Conservation (phyloP, 768 basidiomycete species). For the Clitopilus hobsonii region DNA sequence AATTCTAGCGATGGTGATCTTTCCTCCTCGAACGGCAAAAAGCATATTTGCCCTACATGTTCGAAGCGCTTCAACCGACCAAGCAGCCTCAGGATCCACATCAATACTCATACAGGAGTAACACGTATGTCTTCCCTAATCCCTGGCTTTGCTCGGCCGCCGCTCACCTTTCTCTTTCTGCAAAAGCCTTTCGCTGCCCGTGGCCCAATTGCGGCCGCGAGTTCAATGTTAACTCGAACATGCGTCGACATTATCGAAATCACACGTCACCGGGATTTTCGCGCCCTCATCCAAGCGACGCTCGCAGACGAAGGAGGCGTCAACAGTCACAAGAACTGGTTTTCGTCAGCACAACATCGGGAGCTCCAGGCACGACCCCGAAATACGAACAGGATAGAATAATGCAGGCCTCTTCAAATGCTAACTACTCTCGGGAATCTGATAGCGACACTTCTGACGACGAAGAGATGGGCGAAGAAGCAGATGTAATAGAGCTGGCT, state of each 20-base stretch:
- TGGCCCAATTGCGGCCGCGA: slow-evolving; percentile 70
- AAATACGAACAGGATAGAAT: background rate
- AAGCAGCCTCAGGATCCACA: slow-evolving; percentile 60
- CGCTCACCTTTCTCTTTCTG: slow-evolving; percentile 4
- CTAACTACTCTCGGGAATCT: too few species aligned
- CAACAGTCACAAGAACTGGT: background rate
- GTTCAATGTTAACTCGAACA: slow-evolving; percentile 84
- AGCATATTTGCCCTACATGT: slow-evolving; percentile 50
- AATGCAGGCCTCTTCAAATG: too few species aligned
- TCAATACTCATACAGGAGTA: slow-evolving; percentile 65
- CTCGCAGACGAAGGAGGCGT: background rate
- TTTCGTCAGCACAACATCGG: background rate
- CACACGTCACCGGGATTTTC: slow-evolving; percentile 36
- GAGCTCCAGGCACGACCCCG: background rate
- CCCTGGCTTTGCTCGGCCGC: background rate
- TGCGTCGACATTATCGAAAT: slow-evolving; percentile 76
- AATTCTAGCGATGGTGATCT: slow-evolving; percentile 4
- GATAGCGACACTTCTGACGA: background rate
- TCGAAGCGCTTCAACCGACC: slow-evolving; percentile 66
- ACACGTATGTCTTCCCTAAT: slow-evolving; percentile 44
- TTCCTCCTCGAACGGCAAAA: slow-evolving; percentile 24
- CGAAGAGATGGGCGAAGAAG: background rate
- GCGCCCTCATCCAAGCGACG: background rate
- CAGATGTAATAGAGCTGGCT: too few species aligned
- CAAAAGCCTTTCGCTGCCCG: slow-evolving; percentile 66